Evolutionary conservation across 495 filamentous ascomycete species (phyloP), one percentile per base, ranked within the genome.

Genomic region (Eremomyces bilateralis): DNA sequence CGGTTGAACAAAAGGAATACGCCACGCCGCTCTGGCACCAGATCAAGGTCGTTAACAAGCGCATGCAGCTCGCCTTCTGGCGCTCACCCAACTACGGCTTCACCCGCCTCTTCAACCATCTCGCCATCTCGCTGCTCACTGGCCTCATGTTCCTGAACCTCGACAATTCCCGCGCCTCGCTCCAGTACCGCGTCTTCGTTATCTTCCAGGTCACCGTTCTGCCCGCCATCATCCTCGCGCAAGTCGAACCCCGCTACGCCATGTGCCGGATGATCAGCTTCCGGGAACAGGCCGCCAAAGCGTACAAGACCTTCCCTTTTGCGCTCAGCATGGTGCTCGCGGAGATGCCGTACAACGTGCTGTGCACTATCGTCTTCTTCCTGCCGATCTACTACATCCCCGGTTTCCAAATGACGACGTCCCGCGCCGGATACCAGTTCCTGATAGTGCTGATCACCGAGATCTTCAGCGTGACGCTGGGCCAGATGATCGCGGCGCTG

Each of bases 151-250:
- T 69, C 46, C 54, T 81, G 15, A 56, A 76, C 5, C 64, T 83
- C 2, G 70, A 78, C 41, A 48, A 80, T 39, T 73, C 70, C 1
- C 64, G 73, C 3, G 53, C 69, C 2, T 73, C 67, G 3, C 57
- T 85, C 15, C 80, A 90, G 43, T 73, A 82, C 53, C 69, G 69
- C 29, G 66, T 90, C 39, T 88, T 90, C 52, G 66, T 81, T 50
- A 72, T 81, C 46, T 88, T 85, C 62, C 78, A 82, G 50, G 62
- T 76, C 35, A 82, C 73, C 2, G 69, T 82, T 10, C 59, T 84
- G 1, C 74, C 76, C 1, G 73, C 76, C 1, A 63, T 82, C 19
- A 73, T 85, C 43, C 62, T 85, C 35, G 69, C 73, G 0, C 76
- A 81, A 43, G 73, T 82, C 29, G 71, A 84, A 45, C 71, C 79